phyloP scores from a whole-genome alignment of 352 stramenopile genomes.

The Phytophthora meadii region DNA sequence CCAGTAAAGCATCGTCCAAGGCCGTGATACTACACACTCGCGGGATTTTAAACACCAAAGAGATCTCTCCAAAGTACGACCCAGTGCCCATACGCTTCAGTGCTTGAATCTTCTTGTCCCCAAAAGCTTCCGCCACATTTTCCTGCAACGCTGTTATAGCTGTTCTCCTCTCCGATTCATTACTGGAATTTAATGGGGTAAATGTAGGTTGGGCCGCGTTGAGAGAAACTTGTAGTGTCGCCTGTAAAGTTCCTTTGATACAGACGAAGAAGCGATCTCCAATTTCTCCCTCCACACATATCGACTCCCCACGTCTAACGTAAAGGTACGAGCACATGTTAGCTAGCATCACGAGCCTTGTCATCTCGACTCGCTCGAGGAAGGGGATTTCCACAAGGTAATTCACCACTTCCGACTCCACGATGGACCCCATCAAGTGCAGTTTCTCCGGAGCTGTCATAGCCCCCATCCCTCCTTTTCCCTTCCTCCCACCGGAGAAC shows the following conservation, averaged over 20 bases:
- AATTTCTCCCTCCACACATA: constrained; percentile 67
- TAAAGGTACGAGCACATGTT: constrained; percentile 77
- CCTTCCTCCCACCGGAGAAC: constrained; percentile 46
- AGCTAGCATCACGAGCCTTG: constrained; percentile 59
- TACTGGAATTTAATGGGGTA: constrained; percentile 10
- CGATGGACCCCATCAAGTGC: constrained; percentile 67
- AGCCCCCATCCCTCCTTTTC: constrained; percentile 16
- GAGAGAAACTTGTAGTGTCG: constrained; percentile 46
- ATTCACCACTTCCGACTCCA: constrained; percentile 74
- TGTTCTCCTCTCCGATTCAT: constrained; percentile 13
- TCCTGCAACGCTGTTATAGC: constrained; percentile 22
- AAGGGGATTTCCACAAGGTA: constrained; percentile 76
- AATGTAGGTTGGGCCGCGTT: constrained; percentile 40
- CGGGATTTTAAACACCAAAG: constrained; percentile 73
- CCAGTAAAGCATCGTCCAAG: constrained; percentile 65
- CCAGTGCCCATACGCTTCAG: constrained; percentile 61
- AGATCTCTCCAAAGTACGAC: constrained; percentile 81
- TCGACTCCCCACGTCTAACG: constrained; percentile 51
- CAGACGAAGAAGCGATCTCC: constrained; percentile 79
- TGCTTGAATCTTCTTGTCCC: constrained; percentile 50
- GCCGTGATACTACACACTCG: constrained; percentile 70
- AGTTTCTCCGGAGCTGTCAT: constrained; percentile 66
- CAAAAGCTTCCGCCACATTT: constrained; percentile 16
- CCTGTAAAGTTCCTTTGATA: constrained; percentile 62
- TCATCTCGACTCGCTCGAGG: constrained; percentile 65